Evolutionary conservation across 2,329 filamentous ascomycete genomes (phyloP).

Genomic region (Zymoseptoria ardabiliae): DNA sequence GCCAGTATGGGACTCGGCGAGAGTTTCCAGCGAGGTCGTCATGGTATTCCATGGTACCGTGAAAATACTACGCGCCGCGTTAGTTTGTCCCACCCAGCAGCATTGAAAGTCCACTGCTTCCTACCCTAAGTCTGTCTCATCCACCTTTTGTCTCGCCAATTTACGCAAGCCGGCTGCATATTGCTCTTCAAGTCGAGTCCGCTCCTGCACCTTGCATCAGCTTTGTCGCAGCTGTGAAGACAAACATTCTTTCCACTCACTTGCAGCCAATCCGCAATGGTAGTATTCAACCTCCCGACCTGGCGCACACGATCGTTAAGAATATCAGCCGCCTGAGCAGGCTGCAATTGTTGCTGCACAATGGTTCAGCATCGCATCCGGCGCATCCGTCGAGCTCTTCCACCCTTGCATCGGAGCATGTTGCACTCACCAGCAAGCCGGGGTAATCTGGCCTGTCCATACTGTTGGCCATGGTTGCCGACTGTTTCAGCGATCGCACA

Average conservation of each 20-base stretch:
- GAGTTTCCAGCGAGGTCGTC: constrained; percentile 66
- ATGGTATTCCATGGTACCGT: constrained; percentile 85
- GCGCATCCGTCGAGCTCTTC: neutral
- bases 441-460: constrained; percentile 86
- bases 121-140: constrained; percentile 79
- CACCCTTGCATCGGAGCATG: constrained; percentile 2
- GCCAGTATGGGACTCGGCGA: constrained; percentile 75
- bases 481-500: neutral
- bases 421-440: constrained; percentile 72
- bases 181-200: constrained; percentile 80
- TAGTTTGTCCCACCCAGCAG: neutral
- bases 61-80: constrained; percentile 60
- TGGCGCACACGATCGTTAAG: constrained; percentile 82
- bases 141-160: constrained; percentile 52
- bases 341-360: constrained; percentile 67
- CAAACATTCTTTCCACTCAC: constrained; percentile 44
- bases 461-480: constrained; percentile 26
- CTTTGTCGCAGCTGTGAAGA: constrained; percentile 3
- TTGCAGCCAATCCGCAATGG: constrained; percentile 96
- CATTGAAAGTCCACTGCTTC: constrained; percentile 14
- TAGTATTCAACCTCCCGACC: constrained; percentile 76
- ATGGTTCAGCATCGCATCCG: constrained; percentile 14
- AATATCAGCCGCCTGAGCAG: constrained; percentile 69
- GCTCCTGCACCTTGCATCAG: constrained; percentile 56
- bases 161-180: constrained; percentile 79